A percentile compares a stretch with the other conserved stretches of the same genome.
Evolutionary conservation across 2,329 filamentous ascomycete genomes (phyloP).

Genomic region (Penicillium sp.): DNA sequence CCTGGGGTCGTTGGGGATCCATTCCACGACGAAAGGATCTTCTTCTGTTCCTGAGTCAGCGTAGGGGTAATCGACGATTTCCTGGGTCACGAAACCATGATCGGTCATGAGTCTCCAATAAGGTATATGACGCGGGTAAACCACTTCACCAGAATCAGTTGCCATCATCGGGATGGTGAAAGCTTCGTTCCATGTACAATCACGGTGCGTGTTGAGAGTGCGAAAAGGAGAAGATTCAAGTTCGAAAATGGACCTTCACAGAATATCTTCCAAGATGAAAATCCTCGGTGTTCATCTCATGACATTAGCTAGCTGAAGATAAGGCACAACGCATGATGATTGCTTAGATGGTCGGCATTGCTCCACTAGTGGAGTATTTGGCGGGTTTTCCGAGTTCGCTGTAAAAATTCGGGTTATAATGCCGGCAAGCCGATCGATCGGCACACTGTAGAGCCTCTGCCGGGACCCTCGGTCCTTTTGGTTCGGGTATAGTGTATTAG

Average conservation of each 20-base stretch:
- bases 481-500: slow-evolving; percentile 6
- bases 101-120: slow-evolving; percentile 35
- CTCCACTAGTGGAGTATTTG: slow-evolving; percentile 9
- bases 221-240: no score
- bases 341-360: background rate
- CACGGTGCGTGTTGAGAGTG: background rate
- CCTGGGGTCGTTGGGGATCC: slow-evolving; percentile 64
- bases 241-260: background rate
- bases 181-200: background rate
- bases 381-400: background rate
- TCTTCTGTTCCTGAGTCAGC: slow-evolving; percentile 42
- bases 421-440: slow-evolving; percentile 25
- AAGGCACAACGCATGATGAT: slow-evolving; percentile 1
- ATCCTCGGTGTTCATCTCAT: background rate
- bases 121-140: slow-evolving; percentile 25
- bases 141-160: slow-evolving; percentile 12
- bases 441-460: slow-evolving; percentile 1
- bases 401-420: slow-evolving; percentile 10
- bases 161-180: slow-evolving; percentile 8
- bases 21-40: slow-evolving; percentile 47
- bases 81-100: slow-evolving; percentile 31
- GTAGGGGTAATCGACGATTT: slow-evolving; percentile 31
- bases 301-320: background rate
- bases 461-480: slow-evolving; percentile 9
- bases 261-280: background rate